Evolutionary conservation across 495 filamentous ascomycete genomes (phyloP).

Genomic region (Lasiosphaeris hirsuta): DNA sequence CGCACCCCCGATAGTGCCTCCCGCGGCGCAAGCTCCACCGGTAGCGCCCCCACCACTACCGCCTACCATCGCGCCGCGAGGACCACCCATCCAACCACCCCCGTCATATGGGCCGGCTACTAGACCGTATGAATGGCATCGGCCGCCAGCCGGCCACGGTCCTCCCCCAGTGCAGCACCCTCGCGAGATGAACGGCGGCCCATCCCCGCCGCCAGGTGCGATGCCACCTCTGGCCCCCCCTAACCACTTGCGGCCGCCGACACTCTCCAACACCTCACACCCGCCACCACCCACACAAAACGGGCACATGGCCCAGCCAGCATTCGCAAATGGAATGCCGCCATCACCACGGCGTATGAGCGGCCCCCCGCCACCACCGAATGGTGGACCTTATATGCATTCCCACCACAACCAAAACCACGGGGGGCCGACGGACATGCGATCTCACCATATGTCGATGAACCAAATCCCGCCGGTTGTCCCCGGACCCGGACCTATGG

Average conservation of each 20-base stretch:
- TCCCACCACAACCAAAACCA: constrained; percentile 25
- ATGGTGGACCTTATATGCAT: constrained; percentile 21
- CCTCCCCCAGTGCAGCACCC: constrained; percentile 31
- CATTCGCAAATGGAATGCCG: constrained; percentile 38
- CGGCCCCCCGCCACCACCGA: constrained; percentile 26
- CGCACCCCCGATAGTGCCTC: constrained; percentile 35
- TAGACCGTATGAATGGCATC: constrained; percentile 37
- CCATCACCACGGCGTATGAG: constrained; percentile 37
- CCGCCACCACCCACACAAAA: constrained; percentile 38
- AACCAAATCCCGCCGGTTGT: constrained; percentile 18
- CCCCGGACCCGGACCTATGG: constrained; percentile 26
- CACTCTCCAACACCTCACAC: constrained; percentile 30
- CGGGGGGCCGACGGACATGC: constrained; percentile 26
- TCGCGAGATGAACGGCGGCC: constrained; percentile 42
- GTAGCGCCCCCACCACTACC: constrained; percentile 27
- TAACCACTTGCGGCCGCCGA: constrained; percentile 41
- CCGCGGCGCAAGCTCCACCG: constrained; percentile 34
- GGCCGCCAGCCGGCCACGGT: constrained; percentile 30
- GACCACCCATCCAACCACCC: constrained; percentile 26
- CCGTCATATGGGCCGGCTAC: constrained; percentile 22
- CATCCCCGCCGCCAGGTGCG: constrained; percentile 29
- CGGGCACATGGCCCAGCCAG: constrained; percentile 37
- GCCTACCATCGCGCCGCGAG: constrained; percentile 22
- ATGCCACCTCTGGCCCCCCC: constrained; percentile 42
- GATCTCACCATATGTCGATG: constrained; percentile 35